phyloP scores from a whole-genome alignment of 371 early-diverging fungal species.

The Funneliformis caledonium region DNA sequence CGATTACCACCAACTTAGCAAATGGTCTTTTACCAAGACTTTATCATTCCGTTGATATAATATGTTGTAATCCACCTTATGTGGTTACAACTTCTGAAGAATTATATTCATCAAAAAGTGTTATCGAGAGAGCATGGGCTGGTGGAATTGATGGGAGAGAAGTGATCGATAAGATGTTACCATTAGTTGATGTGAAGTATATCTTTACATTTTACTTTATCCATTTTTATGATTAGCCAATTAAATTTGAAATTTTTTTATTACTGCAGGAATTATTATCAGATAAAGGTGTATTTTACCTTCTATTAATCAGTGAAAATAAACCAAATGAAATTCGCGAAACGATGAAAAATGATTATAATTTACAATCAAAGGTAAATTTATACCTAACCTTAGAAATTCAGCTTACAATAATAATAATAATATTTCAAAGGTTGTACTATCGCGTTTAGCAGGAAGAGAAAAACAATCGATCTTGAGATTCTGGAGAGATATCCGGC shows the following conservation, averaged over 20 bases:
- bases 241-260: not conserved
- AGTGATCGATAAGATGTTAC: slow-evolving; percentile 86
- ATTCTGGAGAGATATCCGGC: slow-evolving; percentile 14
- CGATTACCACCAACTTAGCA: slow-evolving; percentile 63
- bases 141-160: slow-evolving; percentile 93
- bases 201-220: not conserved
- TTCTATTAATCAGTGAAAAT: slow-evolving; percentile 91
- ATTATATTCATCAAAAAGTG: slow-evolving; percentile 69
- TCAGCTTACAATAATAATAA: not conserved
- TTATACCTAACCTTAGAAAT: not conserved
- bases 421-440: not conserved
- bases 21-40: slow-evolving; percentile 62
- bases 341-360: slow-evolving; percentile 15
- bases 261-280: slow-evolving; percentile 65
- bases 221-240: not conserved
- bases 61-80: slow-evolving; percentile 96
- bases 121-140: slow-evolving; percentile 72
- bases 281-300: slow-evolving; percentile 77
- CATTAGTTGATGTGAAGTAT: slow-evolving; percentile 62
- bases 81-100: slow-evolving; percentile 74
- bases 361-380: slow-evolving; percentile 20
- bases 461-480: slow-evolving; percentile 33
- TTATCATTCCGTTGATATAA: slow-evolving; percentile 66
- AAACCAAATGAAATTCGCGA: slow-evolving; percentile 78
- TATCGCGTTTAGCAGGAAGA: slow-evolving; percentile 35